Evolutionary conservation across 2,329 filamentous ascomycete genomes (phyloP).

Genomic region (Dactylellina leptospora): DNA sequence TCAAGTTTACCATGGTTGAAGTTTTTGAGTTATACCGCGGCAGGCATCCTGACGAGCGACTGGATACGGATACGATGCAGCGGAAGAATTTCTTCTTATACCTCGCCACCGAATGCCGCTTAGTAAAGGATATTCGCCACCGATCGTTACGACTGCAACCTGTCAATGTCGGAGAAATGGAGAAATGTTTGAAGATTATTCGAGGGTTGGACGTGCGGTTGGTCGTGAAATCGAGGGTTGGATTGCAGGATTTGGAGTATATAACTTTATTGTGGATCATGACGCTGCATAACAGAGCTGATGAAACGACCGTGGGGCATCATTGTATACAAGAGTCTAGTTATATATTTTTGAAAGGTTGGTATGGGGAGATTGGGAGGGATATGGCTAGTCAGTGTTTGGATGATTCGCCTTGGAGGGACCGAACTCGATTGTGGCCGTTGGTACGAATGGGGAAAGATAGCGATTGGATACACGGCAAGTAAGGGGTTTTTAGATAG

Average conservation of each 20-base stretch:
- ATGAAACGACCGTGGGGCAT: not conserved
- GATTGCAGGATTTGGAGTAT: constrained; percentile 35
- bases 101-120: constrained; percentile 37
- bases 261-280: constrained; percentile 6
- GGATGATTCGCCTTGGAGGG: constrained; percentile 4
- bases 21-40: constrained; percentile 28
- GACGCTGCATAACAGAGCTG: constrained; percentile 23
- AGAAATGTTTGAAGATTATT: constrained; percentile 16
- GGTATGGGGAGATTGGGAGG: constrained; percentile 13
- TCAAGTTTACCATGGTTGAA: constrained; percentile 43
- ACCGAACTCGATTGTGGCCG: constrained; percentile 21
- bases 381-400: constrained; percentile 7
- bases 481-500: not conserved
- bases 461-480: constrained; percentile 3
- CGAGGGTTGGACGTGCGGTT: constrained; percentile 13
- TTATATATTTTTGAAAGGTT: constrained; percentile 34
- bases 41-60: not conserved
- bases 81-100: constrained; percentile 22
- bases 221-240: not conserved
- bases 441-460: constrained; percentile 3
- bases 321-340: constrained; percentile 9
- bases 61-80: not conserved
- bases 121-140: constrained; percentile 11
- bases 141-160: not conserved
- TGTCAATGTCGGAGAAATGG: not conserved